Conservation (phyloP, 208 protist species). For the Wallacemonas rigidus region DNA sequence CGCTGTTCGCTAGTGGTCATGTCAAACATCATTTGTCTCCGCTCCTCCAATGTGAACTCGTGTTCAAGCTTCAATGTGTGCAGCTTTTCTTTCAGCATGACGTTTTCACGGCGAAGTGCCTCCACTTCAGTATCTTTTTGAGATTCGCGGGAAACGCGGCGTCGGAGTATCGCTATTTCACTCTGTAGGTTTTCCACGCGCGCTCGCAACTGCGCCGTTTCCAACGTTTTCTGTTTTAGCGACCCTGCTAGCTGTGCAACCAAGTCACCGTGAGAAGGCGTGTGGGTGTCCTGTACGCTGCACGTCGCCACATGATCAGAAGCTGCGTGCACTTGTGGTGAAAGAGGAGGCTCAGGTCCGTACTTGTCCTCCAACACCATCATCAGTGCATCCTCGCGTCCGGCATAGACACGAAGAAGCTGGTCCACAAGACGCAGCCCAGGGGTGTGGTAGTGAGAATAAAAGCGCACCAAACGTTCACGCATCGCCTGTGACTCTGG, state of each 20-base stretch:
- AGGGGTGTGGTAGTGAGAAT: neutral
- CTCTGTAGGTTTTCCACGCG: neutral
- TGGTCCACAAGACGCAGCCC: slow-evolving; percentile 20
- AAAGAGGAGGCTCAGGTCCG: slow-evolving; percentile 26
- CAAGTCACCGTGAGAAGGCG: neutral
- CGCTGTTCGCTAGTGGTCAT: neutral
- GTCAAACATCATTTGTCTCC: neutral
- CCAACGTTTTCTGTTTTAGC: neutral
- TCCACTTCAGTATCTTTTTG: neutral
- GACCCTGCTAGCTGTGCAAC: neutral
- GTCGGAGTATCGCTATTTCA: neutral
- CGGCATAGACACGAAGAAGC: slow-evolving; percentile 24
- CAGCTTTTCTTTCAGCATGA: neutral
- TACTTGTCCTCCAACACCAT: slow-evolving; percentile 36
- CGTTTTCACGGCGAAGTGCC: neutral
- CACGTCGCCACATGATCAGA: neutral
- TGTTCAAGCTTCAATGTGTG: neutral
- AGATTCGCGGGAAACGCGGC: neutral
- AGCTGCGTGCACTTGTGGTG: neutral
- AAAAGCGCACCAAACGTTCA: slow-evolving; percentile 5
- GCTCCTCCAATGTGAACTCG: neutral
- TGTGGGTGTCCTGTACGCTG: neutral
- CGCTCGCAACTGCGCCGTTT: neutral
- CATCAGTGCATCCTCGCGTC: slow-evolving; percentile 37
- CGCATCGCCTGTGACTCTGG: neutral